Evolutionary conservation across 2,329 filamentous ascomycete genomes (phyloP).

Genomic region (Calonectria pseudoturangicola): DNA sequence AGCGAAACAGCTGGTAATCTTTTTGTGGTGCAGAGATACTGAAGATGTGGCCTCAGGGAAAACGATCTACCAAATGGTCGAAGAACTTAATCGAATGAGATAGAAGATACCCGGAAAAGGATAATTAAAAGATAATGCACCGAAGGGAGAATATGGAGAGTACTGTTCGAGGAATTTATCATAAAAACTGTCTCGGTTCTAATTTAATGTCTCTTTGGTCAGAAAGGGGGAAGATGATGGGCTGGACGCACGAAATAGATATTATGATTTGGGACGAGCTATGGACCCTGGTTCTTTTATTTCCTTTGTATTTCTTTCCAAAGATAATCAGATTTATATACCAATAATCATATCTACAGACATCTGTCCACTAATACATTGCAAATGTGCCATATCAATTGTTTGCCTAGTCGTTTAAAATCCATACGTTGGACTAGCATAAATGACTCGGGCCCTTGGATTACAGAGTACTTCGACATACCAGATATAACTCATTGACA

Average conservation of each 20-base stretch:
- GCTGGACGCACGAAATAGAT: neutral
- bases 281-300: neutral
- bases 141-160: neutral
- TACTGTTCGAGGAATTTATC: neutral
- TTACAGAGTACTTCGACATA: no score
- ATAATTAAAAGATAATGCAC: neutral
- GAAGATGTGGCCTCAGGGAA: constrained; percentile 25
- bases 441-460: no score
- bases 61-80: constrained; percentile 24
- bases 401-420: neutral
- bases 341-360: neutral
- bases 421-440: no score
- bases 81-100: constrained; percentile 17
- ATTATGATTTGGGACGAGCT: constrained; percentile 12
- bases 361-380: neutral
- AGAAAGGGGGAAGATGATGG: neutral
- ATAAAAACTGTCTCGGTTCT: neutral
- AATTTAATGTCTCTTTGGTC: constrained; percentile 9
- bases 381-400: neutral
- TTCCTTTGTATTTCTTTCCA: constrained; percentile 20
- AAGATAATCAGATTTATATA: constrained; percentile 11
- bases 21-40: constrained; percentile 25
- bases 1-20: constrained; percentile 19
- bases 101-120: neutral
- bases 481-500: no score